These are phyloP conservation scores for Arthrobotrys pseudoclavata DNA, from an alignment of 2,329 filamentous ascomycete genomes.

Conservation along the genomic window DNA sequence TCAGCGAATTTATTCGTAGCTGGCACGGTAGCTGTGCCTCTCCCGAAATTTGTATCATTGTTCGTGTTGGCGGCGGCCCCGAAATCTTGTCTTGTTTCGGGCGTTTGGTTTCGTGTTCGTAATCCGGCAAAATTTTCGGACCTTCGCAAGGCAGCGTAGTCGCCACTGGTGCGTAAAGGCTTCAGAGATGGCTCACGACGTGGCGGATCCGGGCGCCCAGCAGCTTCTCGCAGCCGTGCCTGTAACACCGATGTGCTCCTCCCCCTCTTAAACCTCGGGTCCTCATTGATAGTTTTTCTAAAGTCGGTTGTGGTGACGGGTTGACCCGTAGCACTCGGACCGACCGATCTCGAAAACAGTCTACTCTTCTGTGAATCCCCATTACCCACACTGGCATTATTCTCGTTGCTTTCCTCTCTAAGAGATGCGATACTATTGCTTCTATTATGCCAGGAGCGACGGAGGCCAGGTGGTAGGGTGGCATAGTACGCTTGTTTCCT, in stretches of 20 bases:
- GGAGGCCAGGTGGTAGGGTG: constrained; percentile 51
- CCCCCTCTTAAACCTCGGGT: constrained; percentile 31
- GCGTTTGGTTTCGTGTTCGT: constrained; percentile 21
- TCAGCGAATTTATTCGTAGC: constrained; percentile 44
- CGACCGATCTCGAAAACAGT: constrained; percentile 41
- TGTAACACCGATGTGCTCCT: constrained; percentile 38
- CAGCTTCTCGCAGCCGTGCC: constrained; percentile 42
- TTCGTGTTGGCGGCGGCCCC: not conserved
- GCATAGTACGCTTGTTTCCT: constrained; percentile 55
- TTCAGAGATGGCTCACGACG: constrained; percentile 37
- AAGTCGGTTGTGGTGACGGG: constrained; percentile 19
- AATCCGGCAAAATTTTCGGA: constrained; percentile 35
- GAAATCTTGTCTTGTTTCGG: constrained; percentile 40
- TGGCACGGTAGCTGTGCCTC: not conserved
- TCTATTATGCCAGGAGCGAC: constrained; percentile 53
- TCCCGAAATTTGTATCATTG: not conserved
- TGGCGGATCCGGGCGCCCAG: constrained; percentile 24
- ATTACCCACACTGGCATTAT: not conserved
- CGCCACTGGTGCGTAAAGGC: constrained; percentile 22
- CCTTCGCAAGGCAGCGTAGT: constrained; percentile 29
- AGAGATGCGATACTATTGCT: constrained; percentile 45
- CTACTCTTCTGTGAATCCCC: constrained; percentile 41
- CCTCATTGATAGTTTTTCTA: constrained; percentile 38
- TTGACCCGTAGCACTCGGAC: not conserved
- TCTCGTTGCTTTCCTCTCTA: constrained; percentile 35